Evolutionary conservation across 352 stramenopile species (phyloP).

Genomic region (Blastocystis sp.): DNA sequence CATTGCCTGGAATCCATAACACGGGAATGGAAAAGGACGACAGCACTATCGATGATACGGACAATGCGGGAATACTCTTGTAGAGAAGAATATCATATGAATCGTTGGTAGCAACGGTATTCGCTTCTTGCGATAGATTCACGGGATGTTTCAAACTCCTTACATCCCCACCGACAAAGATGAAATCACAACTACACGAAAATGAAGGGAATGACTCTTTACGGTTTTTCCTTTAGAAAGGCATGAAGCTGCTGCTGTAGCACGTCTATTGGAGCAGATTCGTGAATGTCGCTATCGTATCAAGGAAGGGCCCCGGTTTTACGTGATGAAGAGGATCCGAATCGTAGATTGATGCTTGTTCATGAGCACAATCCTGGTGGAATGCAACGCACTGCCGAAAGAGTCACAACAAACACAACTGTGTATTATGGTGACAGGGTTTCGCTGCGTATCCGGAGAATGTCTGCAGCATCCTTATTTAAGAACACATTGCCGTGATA

Average conservation of each 20-base stretch:
- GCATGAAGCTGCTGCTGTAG: neutral
- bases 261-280: neutral
- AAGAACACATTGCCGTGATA: no score
- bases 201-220: neutral
- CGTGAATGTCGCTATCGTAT: neutral
- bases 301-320: neutral
- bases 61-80: neutral
- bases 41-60: neutral
- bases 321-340: neutral
- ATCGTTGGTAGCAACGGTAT: neutral
- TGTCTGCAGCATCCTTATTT: no score
- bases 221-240: neutral
- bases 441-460: neutral
- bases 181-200: constrained; percentile 26
- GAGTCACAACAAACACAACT: constrained; percentile 10
- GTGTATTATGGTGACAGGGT: neutral
- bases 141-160: neutral
- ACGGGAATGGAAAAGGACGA: neutral
- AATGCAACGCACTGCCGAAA: neutral
- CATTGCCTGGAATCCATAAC: constrained; percentile 63
- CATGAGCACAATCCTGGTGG: no score
- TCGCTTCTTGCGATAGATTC: neutral
- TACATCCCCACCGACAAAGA: constrained; percentile 50
- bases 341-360: neutral
- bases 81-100: neutral